These are phyloP conservation scores for Amaranthus palmeri DNA, from an alignment of 148 eudicot genomes.

Conservation along the genomic window DNA sequence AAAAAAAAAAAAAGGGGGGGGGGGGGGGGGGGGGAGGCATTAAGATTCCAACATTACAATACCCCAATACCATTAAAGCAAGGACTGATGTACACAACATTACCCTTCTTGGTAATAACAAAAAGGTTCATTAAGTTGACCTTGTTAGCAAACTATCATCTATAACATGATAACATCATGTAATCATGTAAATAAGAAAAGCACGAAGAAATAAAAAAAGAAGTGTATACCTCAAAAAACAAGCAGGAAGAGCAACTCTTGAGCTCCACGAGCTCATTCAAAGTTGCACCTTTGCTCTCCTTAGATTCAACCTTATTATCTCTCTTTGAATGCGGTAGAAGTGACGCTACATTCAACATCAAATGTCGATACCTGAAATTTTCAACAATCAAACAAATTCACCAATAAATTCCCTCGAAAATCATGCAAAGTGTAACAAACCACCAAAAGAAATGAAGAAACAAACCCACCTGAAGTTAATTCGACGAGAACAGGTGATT, in stretches of 20 bases:
- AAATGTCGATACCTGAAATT: constrained; percentile 72
- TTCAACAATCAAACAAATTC: neutral
- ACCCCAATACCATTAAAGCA: too few species aligned
- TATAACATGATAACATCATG: too few species aligned
- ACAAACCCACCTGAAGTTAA: constrained; percentile 36
- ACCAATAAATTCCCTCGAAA: neutral
- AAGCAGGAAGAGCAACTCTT: constrained; percentile 80
- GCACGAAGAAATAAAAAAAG: neutral
- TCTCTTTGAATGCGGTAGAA: constrained; percentile 83
- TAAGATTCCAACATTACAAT: too few species aligned
- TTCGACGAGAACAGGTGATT: constrained; percentile 60
- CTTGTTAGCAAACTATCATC: too few species aligned
- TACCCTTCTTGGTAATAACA: too few species aligned
- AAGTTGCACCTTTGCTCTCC: constrained; percentile 71
- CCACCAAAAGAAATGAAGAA: neutral
- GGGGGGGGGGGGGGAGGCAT: too few species aligned
- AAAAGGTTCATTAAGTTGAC: too few species aligned
- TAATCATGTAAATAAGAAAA: too few species aligned
- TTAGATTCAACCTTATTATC: constrained; percentile 89
- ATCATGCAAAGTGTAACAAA: neutral
- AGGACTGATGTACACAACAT: too few species aligned
- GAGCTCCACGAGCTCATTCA: constrained; percentile 94
- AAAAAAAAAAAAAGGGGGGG: too few species aligned
- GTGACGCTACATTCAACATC: constrained; percentile 76
- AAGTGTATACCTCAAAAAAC: constrained; percentile 71